phyloP scores from a whole-genome alignment of 2,329 filamentous ascomycete genomes.

The Calonectria fujianensis region DNA sequence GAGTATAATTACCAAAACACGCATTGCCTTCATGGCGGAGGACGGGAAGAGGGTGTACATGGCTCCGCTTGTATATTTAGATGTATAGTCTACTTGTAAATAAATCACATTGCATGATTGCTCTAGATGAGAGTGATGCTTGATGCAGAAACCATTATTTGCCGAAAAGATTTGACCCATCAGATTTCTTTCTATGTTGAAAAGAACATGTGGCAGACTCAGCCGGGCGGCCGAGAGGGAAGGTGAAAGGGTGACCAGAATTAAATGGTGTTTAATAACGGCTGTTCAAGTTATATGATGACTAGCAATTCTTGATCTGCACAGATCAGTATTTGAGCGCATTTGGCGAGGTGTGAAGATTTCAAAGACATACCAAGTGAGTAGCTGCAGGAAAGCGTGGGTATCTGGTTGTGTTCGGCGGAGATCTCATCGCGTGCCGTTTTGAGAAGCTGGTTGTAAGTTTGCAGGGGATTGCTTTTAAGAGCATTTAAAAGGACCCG shows the following conservation, averaged over 20 bases:
- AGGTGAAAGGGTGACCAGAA: no score
- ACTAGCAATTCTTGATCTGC: no score
- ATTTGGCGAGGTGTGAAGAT: no score
- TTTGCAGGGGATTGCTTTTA: conserved; percentile 98
- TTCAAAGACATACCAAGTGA: conserved; percentile 83
- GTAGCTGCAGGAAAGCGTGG: conserved; percentile 97
- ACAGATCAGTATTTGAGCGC: no score
- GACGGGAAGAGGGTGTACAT: no score
- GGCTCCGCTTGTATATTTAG: not conserved
- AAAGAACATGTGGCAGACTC: no score
- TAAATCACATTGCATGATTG: not conserved
- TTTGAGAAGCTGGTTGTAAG: conserved; percentile 96
- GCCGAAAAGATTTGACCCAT: no score
- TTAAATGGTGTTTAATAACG: no score
- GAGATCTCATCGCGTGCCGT: conserved; percentile 95
- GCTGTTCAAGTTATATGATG: no score
- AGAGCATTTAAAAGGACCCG: conserved; percentile 96
- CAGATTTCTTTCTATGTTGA: no score
- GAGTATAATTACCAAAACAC: not conserved
- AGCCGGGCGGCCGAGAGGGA: no score
- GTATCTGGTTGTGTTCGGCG: conserved; percentile 93
- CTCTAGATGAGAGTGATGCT: not conserved
- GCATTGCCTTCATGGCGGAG: not conserved
- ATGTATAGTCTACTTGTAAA: not conserved
- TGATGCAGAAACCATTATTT: no score